A percentile compares a stretch with the other conserved stretches of the same genome.
Evolutionary conservation across 78 protist genomes (phyloP).

Genomic region (Dictyostelium capitatum): DNA sequence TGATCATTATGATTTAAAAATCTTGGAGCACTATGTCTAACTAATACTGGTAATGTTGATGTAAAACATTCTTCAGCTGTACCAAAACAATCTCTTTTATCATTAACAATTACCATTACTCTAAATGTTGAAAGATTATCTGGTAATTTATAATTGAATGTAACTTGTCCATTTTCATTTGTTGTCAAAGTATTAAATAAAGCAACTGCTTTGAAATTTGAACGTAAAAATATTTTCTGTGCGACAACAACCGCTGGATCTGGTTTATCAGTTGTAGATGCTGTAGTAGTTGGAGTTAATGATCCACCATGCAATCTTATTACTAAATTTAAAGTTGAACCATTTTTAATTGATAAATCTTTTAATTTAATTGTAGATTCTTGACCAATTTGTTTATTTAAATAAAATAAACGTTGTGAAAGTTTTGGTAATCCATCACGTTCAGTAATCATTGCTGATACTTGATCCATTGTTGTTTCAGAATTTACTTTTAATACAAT

Average conservation of each 20-base stretch:
- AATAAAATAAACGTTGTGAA: slow-evolving; percentile 25
- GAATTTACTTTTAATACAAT: neutral
- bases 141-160: slow-evolving; percentile 25
- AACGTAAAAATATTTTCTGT: slow-evolving; percentile 19
- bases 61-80: slow-evolving; percentile 16
- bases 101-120: slow-evolving; percentile 19
- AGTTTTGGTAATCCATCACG: slow-evolving; percentile 58
- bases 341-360: neutral
- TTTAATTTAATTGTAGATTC: neutral
- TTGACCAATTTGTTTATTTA: slow-evolving; percentile 36
- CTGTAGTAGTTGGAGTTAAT: neutral
- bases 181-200: slow-evolving; percentile 1
- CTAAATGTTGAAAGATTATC: slow-evolving; percentile 40
- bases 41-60: slow-evolving; percentile 34
- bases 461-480: neutral
- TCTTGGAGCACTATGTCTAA: slow-evolving; percentile 52
- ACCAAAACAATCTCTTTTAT: slow-evolving; percentile 12
- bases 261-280: neutral
- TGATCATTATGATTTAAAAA: slow-evolving; percentile 47
- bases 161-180: slow-evolving; percentile 5
- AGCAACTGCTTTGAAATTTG: slow-evolving; percentile 41
- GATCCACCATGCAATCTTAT: slow-evolving; percentile 46
- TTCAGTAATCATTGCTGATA: slow-evolving; percentile 2
- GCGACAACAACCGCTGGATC: neutral
- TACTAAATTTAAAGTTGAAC: slow-evolving; percentile 18